Conservation (phyloP, 169 alveolate genomes). For the Cryptosporidium tyzzeri region DNA sequence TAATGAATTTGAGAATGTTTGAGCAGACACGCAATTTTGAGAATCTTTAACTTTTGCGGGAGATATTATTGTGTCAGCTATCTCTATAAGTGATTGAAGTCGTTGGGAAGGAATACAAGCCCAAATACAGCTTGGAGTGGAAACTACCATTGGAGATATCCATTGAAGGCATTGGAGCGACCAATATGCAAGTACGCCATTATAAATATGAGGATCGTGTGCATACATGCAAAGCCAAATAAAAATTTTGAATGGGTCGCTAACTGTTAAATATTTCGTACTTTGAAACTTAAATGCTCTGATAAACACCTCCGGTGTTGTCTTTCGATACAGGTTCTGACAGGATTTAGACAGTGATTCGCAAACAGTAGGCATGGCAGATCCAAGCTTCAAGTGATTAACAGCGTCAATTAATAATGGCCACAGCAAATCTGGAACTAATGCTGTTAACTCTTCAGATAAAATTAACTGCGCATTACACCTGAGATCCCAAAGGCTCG, state of each 20-base stretch:
- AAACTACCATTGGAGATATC: constrained; percentile 65
- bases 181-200: constrained; percentile 69
- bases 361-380: constrained; percentile 75
- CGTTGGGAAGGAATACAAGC: constrained; percentile 65
- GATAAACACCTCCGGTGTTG: constrained; percentile 52
- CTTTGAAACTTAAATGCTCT: constrained; percentile 52
- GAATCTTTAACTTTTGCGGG: constrained; percentile 7
- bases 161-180: constrained; percentile 60
- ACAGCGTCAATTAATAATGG: constrained; percentile 73
- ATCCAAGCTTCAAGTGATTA: constrained; percentile 66
- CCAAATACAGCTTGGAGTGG: constrained; percentile 61
- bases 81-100: constrained; percentile 35
- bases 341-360: constrained; percentile 70
- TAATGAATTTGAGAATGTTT: neutral
- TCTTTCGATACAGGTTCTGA: constrained; percentile 16
- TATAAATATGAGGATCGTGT: constrained; percentile 70
- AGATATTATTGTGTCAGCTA: constrained; percentile 23
- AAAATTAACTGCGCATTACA: constrained; percentile 42
- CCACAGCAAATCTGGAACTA: constrained; percentile 73
- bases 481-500: constrained; percentile 72
- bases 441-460: constrained; percentile 53
- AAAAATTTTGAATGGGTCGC: constrained; percentile 70
- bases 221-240: constrained; percentile 73
- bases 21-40: neutral
- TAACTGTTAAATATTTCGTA: constrained; percentile 17